phyloP scores from a whole-genome alignment of 371 early-diverging fungal genomes.

The Umbelopsis sp. region DNA sequence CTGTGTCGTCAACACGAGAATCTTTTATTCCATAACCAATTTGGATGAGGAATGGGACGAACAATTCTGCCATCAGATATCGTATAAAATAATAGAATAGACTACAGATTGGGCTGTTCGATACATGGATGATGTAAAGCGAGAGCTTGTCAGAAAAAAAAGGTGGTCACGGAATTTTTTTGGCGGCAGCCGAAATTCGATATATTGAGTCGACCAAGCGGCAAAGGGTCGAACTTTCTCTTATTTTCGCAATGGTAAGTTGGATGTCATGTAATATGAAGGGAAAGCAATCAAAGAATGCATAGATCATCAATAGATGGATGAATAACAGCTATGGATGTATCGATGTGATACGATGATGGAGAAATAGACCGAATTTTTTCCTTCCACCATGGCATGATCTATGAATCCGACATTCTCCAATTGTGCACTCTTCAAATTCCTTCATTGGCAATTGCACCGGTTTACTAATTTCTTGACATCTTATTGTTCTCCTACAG shows the following conservation, averaged over 20 bases:
- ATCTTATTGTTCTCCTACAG: constrained; percentile 24
- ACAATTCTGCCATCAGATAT: no score
- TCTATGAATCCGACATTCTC: neutral
- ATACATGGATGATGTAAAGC: no score
- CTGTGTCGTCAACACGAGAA: no score
- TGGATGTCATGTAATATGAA: neutral
- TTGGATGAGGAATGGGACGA: no score
- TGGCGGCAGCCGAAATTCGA: neutral
- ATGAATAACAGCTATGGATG: constrained; percentile 2
- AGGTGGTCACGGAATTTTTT: neutral
- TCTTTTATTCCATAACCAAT: no score
- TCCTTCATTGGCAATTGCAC: neutral
- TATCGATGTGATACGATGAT: constrained; percentile 3
- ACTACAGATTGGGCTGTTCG: no score
- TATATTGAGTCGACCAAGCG: neutral
- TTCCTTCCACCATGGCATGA: neutral
- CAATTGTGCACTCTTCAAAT: neutral
- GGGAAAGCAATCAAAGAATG: neutral
- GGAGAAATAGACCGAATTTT: neutral
- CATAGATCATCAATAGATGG: constrained; percentile 1
- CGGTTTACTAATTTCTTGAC: no score
- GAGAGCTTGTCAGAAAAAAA: no score
- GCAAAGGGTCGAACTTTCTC: constrained; percentile 12
- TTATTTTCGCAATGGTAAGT: constrained; percentile 18
- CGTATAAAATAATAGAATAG: no score